Base-by-base conservation (phyloP, 164 flowering plant genomes). In the Dillenia suffruticosa region DNA sequence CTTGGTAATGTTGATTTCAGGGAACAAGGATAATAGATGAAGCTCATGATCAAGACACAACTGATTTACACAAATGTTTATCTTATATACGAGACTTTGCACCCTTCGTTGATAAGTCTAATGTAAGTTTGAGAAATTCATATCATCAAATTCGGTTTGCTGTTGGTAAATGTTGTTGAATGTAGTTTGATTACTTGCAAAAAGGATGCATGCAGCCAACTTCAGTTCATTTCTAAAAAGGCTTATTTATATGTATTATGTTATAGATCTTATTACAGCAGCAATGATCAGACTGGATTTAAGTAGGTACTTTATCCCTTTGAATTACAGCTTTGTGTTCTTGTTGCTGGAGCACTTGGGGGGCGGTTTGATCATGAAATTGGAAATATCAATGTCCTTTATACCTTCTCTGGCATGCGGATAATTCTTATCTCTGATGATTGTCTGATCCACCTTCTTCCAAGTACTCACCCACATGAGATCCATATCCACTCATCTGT, bases 311-410 rank as follows among this genome's bases (percentile, higher is more conserved):
- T n/a, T 2, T 14, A 2, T 58, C 10, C 6, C 13, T 51, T 57
- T 16, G 24, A 54, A 55, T 74, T 70, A 71, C 78, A 94, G 99
- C 67, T 86, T 43, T 83, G 89, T 76, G 76, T 94, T 66, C 89
- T 94, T 74, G 97, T 81, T 76, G 81, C 88, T 43, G 98, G 97
- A 66, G 99, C 97, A 56, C 93, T 94, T 65, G 99, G 99, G 65
- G 99, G 99, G 22, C 72, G 99, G 59, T 94, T 91, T 74, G 99
- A 94, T 68, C 99, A 94, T 58, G 97, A 91, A 72, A 69, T 82
- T 49, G 99, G 96, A 58, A 94, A 91, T 68, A 75, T 94, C 40
- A 94, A 91, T 68, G 89, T 91, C 44, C 74, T 94, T 8, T 83
- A 73, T 63, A 72, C 53, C 10, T 94, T 89, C 76, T 75, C 96